phyloP scores from a whole-genome alignment of 306 rosid genomes.

The Quercus suber region DNA sequence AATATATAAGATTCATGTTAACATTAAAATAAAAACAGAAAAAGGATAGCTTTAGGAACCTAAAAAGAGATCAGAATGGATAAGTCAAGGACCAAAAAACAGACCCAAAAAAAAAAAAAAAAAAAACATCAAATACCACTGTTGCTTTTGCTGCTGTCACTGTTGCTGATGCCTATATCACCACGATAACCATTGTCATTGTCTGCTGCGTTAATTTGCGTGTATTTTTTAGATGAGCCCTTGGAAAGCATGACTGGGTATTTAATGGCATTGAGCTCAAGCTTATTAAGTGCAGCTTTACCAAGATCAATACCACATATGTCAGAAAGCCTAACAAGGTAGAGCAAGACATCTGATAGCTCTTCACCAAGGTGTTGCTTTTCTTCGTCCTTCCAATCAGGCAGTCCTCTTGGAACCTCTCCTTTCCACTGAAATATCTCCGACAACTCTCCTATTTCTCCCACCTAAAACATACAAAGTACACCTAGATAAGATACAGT shows the following conservation, averaged over 20 bases:
- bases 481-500: neutral
- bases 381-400: conserved; percentile 24
- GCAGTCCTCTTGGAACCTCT: conserved; percentile 14
- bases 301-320: conserved; percentile 23
- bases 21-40: neutral
- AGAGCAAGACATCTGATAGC: conserved; percentile 22
- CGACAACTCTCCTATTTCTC: conserved; percentile 9
- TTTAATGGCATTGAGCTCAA: conserved; percentile 19
- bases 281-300: conserved; percentile 8
- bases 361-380: conserved; percentile 23
- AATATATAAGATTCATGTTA: neutral
- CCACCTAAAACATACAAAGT: neutral
- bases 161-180: neutral
- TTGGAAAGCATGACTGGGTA: conserved; percentile 22
- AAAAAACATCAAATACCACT: neutral
- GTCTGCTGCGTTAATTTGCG: neutral
- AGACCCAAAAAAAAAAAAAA: neutral
- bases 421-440: conserved; percentile 14
- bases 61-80: neutral
- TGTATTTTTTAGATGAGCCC: conserved; percentile 26
- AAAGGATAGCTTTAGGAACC: neutral
- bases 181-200: neutral
- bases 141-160: neutral
- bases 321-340: conserved; percentile 15
- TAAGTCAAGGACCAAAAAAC: neutral